Percentiles rank a stretch among this genome's conserved stretches.
These are phyloP conservation scores for Dothiorella sarmentorum DNA, from an alignment of 2,329 filamentous ascomycete species.

Conservation along the genomic window DNA sequence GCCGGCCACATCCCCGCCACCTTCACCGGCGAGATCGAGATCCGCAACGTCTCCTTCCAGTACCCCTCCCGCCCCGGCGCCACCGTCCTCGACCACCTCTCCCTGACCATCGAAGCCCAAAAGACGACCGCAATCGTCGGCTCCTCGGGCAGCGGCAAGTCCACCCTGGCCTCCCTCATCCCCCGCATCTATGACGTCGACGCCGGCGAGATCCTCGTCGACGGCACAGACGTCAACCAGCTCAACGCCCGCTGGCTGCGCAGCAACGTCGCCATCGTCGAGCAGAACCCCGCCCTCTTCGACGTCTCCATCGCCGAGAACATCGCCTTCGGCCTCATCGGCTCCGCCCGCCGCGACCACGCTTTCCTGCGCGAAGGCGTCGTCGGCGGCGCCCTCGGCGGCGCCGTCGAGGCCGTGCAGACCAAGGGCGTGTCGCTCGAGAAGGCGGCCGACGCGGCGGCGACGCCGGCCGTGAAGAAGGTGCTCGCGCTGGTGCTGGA, in stretches of 20 bases:
- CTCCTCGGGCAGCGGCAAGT: constrained; percentile 43
- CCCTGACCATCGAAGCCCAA: constrained; percentile 35
- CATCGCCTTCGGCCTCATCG: constrained; percentile 50
- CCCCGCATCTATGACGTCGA: constrained; percentile 40
- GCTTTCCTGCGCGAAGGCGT: constrained; percentile 22
- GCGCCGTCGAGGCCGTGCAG: constrained; percentile 53
- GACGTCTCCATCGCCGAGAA: constrained; percentile 54
- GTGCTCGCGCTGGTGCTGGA: constrained; percentile 48
- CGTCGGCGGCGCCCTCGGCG: constrained; percentile 35
- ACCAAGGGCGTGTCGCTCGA: constrained; percentile 50
- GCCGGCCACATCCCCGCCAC: constrained; percentile 43
- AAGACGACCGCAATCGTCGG: constrained; percentile 35
- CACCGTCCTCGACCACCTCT: constrained; percentile 37
- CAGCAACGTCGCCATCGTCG: constrained; percentile 42
- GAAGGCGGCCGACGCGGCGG: constrained; percentile 43
- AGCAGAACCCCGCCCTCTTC: constrained; percentile 51
- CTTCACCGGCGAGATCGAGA: background rate
- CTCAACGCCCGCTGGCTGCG: constrained; percentile 37
- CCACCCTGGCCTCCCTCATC: constrained; percentile 40
- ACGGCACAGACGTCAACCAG: constrained; percentile 36
- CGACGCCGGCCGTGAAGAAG: constrained; percentile 45
- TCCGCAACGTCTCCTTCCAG: constrained; percentile 40
- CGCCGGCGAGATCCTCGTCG: constrained; percentile 32
- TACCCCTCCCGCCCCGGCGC: constrained; percentile 41
- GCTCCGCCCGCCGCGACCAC: constrained; percentile 33